Conservation (phyloP, 345 rosid species). For the Euphorbia pulcherrima region DNA sequence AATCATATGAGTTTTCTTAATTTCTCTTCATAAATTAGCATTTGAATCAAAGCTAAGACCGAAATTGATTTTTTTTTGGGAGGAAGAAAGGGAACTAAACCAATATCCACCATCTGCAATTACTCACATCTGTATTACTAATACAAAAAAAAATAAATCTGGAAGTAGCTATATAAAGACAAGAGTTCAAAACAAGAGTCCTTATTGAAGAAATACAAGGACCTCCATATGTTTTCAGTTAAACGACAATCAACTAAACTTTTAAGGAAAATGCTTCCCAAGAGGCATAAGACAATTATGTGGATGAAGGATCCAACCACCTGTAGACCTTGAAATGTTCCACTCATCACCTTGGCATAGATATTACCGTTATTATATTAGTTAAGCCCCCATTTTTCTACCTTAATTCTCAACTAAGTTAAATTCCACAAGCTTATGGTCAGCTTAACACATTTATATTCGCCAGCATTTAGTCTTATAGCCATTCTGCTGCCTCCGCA, state of each 20-base stretch:
- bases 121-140: neutral
- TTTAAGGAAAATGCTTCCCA: neutral
- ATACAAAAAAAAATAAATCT: no score
- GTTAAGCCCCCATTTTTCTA: neutral
- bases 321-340: neutral
- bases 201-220: neutral
- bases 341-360: neutral
- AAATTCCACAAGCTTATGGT: neutral
- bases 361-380: neutral
- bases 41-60: neutral
- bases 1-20: neutral
- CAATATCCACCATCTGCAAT: neutral
- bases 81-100: neutral
- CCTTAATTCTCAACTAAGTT: neutral
- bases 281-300: neutral
- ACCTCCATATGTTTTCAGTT: neutral
- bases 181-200: neutral
- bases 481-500: neutral
- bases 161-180: no score
- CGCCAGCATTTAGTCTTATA: neutral
- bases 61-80: neutral
- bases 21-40: neutral
- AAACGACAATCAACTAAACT: neutral
- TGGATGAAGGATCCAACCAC: neutral
- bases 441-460: neutral